Evolutionary conservation across 306 rosid genomes (phyloP), one percentile per base, ranked within the genome.

Genomic region (Argentina anserina): DNA sequence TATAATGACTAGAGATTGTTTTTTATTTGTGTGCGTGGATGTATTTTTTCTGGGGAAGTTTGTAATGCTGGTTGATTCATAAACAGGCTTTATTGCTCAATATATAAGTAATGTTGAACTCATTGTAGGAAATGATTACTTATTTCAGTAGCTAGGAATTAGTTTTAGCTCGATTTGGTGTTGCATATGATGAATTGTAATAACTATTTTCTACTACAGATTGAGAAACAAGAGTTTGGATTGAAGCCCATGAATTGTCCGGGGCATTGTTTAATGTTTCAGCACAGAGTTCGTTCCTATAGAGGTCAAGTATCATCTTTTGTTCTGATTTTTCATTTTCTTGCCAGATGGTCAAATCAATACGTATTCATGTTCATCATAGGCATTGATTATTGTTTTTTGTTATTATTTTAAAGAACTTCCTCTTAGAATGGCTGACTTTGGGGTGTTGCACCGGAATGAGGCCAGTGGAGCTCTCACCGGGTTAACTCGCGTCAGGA

Each of bases 181-280:
- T n/a, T 34, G 46, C 28, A 40, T 58, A 33, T 69, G n/a, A 46
- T 67, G 40, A 40, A 67, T 25, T 52, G 29, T 21, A 3, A 52
- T 21, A 58, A 72, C 5, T 43, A 23, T 43, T 72, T 25, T 34
- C 37, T 67, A 6, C 36, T 72, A 64, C 87, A 94, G 98, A 77
- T 94, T 73, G 98, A 94, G 84, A 94, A 91, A 77, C 98, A 94
- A 70, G 97, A 94, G 75, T 94, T 94, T 84, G 98, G 98, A 73
- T 67, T 94, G 86, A 94, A 94, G 80, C 98, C 98, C 37, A 94
- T 91, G 98, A 94, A 94, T 82, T 94, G 98, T 86, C 98, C 97
- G 0, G 98, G 98, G n/a, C 98, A 94, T 79, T 94, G 98, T 83
- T 81, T 94, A 80, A 88, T 91, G 91, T 94, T 89, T 80, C 91